phyloP scores from a whole-genome alignment of 768 basidiomycete species.

The Boletus tomentosulus region DNA sequence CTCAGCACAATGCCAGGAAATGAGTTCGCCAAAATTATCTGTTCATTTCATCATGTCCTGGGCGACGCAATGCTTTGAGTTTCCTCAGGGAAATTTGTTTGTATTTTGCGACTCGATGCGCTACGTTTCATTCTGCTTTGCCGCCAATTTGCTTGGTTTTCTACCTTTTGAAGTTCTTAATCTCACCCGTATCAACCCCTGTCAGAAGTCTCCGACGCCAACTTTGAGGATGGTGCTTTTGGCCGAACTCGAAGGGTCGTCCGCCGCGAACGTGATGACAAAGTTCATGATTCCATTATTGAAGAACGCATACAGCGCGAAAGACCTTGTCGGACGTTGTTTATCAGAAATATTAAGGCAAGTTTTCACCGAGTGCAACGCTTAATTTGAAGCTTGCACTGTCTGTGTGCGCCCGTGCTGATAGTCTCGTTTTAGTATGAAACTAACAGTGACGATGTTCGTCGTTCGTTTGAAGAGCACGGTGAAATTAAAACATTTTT shows the following conservation, averaged over 20 bases:
- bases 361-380: conserved; percentile 37
- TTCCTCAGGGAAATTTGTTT: conserved; percentile 19
- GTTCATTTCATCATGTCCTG: conserved; percentile 15
- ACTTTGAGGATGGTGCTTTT: conserved; percentile 51
- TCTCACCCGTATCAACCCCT: conserved; percentile 39
- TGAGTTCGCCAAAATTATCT: conserved; percentile 23
- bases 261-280: conserved; percentile 81
- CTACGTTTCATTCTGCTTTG: conserved; percentile 44
- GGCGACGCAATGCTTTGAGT: conserved; percentile 26
- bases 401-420: conserved; percentile 8
- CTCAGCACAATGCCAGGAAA: conserved; percentile 26
- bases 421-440: conserved; percentile 58
- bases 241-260: conserved; percentile 45
- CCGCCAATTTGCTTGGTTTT: conserved; percentile 38
- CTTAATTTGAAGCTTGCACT: conserved; percentile 9
- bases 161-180: conserved; percentile 45
- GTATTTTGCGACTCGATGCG: conserved; percentile 34
- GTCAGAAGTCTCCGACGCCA: conserved; percentile 61
- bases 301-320: conserved; percentile 93
- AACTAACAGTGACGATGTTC: conserved; percentile 81
- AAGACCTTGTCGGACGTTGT: conserved; percentile 91
- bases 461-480: conserved; percentile 82
- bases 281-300: conserved; percentile 86
- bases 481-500: conserved; percentile 98
- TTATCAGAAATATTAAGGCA: conserved; percentile 98